Conservation (phyloP, 371 early-diverging fungal species). For the Rhizopus sp. region DNA sequence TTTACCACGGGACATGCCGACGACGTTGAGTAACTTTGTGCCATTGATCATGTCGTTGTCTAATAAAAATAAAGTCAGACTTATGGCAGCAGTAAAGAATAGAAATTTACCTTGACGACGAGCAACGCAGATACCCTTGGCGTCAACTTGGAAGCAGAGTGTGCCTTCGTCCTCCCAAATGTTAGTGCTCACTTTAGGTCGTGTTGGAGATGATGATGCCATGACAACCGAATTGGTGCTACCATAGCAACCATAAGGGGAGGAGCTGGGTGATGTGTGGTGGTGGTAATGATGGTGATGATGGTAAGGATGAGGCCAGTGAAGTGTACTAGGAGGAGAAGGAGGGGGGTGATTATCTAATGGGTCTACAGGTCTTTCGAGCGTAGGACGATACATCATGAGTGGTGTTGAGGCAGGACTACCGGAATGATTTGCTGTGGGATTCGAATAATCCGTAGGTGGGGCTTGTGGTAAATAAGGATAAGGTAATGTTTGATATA, state of each 20-base stretch:
- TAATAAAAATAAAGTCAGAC: slow-evolving; percentile 12
- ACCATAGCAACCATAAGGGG: not conserved
- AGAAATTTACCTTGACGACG: slow-evolving; percentile 66
- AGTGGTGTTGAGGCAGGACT: not conserved
- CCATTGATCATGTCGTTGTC: slow-evolving; percentile 87
- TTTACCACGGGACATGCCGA: slow-evolving; percentile 86
- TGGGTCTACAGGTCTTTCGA: not conserved
- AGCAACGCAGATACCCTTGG: slow-evolving; percentile 76
- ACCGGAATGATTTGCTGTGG: not conserved
- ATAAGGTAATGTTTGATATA: slow-evolving; percentile 25
- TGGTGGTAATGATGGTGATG: slow-evolving; percentile 12
- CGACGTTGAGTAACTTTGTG: slow-evolving; percentile 84
- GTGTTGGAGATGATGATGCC: slow-evolving; percentile 21
- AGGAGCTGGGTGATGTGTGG: not conserved
- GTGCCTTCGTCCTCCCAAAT: slow-evolving; percentile 86
- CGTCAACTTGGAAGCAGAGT: slow-evolving; percentile 79
- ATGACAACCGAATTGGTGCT: not conserved
- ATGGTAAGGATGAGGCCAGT: slow-evolving; percentile 5
- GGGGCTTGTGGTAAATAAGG: slow-evolving; percentile 10
- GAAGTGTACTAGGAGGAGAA: not conserved
- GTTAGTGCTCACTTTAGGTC: slow-evolving; percentile 71
- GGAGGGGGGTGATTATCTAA: not conserved
- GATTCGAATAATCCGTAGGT: not conserved
- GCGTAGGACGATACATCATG: not conserved
- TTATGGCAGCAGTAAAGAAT: slow-evolving; percentile 6